Percentiles rank a stretch among this genome's conserved stretches.
phyloP scores from a whole-genome alignment of 2,329 filamentous ascomycete species.

The Chalaropsis thielavioides region DNA sequence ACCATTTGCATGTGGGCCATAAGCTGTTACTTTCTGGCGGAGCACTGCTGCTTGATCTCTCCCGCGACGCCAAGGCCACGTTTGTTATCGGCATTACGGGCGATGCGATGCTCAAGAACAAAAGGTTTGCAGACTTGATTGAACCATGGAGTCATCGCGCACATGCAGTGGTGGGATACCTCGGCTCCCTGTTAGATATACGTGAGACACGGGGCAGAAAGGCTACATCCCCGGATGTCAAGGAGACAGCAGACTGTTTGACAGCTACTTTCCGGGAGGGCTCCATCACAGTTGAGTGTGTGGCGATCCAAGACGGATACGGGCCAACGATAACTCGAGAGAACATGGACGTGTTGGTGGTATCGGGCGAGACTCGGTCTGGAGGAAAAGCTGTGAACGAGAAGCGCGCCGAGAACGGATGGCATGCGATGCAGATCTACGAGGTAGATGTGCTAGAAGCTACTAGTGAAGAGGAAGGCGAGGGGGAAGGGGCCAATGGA shows the following conservation, averaged over 20 bases:
- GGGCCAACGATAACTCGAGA: slow-evolving; percentile 80
- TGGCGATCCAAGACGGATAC: slow-evolving; percentile 74
- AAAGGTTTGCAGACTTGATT: slow-evolving; percentile 70
- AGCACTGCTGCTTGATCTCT: slow-evolving; percentile 45
- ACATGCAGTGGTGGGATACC: slow-evolving; percentile 53
- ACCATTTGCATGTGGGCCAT: slow-evolving; percentile 88
- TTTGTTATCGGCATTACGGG: slow-evolving; percentile 80
- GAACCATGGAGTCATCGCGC: slow-evolving; percentile 69
- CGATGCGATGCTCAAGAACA: slow-evolving; percentile 72
- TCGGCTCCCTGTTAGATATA: slow-evolving; percentile 31
- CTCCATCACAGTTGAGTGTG: slow-evolving; percentile 55
- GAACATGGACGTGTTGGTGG: slow-evolving; percentile 62
- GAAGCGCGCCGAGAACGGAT: slow-evolving; percentile 61
- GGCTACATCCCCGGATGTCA: not conserved
- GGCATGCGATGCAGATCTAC: slow-evolving; percentile 62
- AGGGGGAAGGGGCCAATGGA: slow-evolving; percentile 20
- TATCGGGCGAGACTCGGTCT: slow-evolving; percentile 74
- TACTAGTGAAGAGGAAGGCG: slow-evolving; percentile 33
- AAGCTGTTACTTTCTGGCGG: slow-evolving; percentile 91
- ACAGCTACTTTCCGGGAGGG: slow-evolving; percentile 42
- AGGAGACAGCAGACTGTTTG: slow-evolving; percentile 16
- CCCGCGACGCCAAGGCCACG: slow-evolving; percentile 28
- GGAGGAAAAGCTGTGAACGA: slow-evolving; percentile 78
- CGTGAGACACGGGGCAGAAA: slow-evolving; percentile 11
- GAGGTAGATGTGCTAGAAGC: slow-evolving; percentile 77